Evolutionary conservation across 345 rosid genomes (phyloP).

Genomic region (Syzygium jambos): DNA sequence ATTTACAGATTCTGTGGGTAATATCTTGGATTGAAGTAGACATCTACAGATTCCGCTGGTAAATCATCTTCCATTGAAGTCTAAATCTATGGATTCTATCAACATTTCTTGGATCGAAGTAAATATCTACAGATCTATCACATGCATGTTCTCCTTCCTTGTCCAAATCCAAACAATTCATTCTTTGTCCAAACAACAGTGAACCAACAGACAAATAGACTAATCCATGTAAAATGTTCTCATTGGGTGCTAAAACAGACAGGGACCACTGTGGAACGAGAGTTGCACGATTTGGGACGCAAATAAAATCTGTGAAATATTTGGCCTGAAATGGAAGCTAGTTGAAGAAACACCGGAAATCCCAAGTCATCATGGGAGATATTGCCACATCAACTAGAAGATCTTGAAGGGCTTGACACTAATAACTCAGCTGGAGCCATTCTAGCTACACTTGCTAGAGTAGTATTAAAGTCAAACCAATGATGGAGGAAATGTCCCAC

Average conservation of each 20-base stretch:
- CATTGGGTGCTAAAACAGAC: not conserved
- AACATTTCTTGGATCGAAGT: not conserved
- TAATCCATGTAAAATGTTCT: not conserved
- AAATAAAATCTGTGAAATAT: not conserved
- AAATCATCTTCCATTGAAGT: not conserved
- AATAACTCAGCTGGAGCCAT: not conserved
- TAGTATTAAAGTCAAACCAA: not conserved
- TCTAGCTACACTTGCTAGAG: not conserved
- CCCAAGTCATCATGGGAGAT: not conserved
- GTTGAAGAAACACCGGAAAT: not conserved
- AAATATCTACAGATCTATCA: not conserved
- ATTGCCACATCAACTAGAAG: not conserved
- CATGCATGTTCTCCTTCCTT: not conserved
- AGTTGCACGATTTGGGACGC: not conserved
- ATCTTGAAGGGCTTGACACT: not conserved
- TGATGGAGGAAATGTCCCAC: not conserved
- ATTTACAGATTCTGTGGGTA: not conserved
- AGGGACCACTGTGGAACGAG: not conserved
- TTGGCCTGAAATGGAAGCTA: not conserved
- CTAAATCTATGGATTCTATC: not conserved
- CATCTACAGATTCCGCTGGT: not conserved
- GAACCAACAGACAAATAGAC: not conserved
- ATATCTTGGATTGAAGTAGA: not conserved
- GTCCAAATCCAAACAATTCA: not conserved
- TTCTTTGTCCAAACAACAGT: not conserved